Conservation (phyloP, 805 yeast species). For the Spathaspora arborariae region DNA sequence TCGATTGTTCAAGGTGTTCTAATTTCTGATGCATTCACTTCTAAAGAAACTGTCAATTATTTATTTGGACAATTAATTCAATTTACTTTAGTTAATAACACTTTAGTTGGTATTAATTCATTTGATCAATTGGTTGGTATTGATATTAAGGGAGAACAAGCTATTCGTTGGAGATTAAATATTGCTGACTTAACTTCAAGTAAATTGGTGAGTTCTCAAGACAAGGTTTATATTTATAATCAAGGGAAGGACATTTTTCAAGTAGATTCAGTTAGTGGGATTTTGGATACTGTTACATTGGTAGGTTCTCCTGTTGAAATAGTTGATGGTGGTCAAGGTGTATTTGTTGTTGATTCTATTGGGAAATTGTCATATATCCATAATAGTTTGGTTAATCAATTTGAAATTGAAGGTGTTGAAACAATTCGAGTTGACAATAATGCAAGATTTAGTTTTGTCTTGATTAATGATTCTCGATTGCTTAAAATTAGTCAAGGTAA, state of each 20-base stretch:
- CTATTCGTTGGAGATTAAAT: conserved; percentile 9
- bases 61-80: conserved; percentile 3
- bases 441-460: conserved; percentile 2
- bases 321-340: not conserved
- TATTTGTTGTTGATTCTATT: conserved; percentile 2
- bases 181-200: not conserved
- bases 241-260: not conserved
- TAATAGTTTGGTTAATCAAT: not conserved
- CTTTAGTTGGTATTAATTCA: conserved; percentile 1
- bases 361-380: conserved; percentile 1
- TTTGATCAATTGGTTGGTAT: conserved; percentile 9
- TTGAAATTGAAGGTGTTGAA: not conserved
- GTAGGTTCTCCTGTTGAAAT: not conserved
- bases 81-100: conserved; percentile 1
- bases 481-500: conserved; percentile 3
- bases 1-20: conserved; percentile 4
- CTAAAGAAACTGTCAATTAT: conserved; percentile 7
- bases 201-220: not conserved
- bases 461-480: conserved; percentile 5
- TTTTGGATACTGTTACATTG: conserved; percentile 1
- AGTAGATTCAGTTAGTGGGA: conserved; percentile 5
- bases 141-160: conserved; percentile 4
- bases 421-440: conserved; percentile 3
- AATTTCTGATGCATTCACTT: conserved; percentile 9
- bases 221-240: conserved; percentile 2